phyloP scores from a whole-genome alignment of 768 basidiomycete genomes.

The Leccinum obscurum region DNA sequence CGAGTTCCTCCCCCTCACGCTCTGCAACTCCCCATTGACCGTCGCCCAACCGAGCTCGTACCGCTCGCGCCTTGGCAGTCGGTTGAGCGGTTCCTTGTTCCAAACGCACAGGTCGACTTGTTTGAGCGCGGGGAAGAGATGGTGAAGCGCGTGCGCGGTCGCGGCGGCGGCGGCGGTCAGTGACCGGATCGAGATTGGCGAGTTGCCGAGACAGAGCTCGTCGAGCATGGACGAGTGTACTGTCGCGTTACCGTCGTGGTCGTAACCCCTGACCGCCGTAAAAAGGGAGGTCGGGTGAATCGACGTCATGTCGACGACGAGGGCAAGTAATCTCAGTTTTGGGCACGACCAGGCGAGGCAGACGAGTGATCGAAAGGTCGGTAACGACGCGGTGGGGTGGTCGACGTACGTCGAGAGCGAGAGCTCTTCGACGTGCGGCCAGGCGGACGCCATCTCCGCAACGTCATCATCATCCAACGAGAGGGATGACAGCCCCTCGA shows the following conservation, averaged over 20 bases:
- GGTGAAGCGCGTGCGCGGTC: slow-evolving; percentile 12
- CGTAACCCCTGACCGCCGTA: background rate
- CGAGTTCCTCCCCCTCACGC: background rate
- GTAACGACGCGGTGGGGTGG: slow-evolving; percentile 15
- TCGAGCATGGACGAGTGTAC: slow-evolving; percentile 5
- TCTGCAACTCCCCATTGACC: slow-evolving; percentile 19
- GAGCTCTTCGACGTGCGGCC: slow-evolving; percentile 26
- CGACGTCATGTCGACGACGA: slow-evolving; percentile 26
- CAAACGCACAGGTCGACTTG: slow-evolving; percentile 21
- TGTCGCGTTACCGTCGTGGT: background rate
- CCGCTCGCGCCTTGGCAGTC: slow-evolving; percentile 9
- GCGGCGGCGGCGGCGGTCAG: slow-evolving; percentile 11
- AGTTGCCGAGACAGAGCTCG: slow-evolving; percentile 24
- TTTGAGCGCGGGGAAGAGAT: slow-evolving; percentile 21
- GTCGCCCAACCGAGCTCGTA: slow-evolving; percentile 18
- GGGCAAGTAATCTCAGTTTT: slow-evolving; percentile 16
- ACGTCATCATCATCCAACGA: slow-evolving; percentile 20
- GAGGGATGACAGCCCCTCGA: slow-evolving; percentile 20
- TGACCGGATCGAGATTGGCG: slow-evolving; percentile 7
- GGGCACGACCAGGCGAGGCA: slow-evolving; percentile 15
- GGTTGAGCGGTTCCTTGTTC: slow-evolving; percentile 16
- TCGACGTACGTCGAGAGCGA: slow-evolving; percentile 19
- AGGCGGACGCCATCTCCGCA: slow-evolving; percentile 14
- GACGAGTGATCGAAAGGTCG: slow-evolving; percentile 21
- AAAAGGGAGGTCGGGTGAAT: background rate